Evolutionary conservation across 2,329 filamentous ascomycete species (phyloP).

Genomic region (Malbranchea cinnamomea): DNA sequence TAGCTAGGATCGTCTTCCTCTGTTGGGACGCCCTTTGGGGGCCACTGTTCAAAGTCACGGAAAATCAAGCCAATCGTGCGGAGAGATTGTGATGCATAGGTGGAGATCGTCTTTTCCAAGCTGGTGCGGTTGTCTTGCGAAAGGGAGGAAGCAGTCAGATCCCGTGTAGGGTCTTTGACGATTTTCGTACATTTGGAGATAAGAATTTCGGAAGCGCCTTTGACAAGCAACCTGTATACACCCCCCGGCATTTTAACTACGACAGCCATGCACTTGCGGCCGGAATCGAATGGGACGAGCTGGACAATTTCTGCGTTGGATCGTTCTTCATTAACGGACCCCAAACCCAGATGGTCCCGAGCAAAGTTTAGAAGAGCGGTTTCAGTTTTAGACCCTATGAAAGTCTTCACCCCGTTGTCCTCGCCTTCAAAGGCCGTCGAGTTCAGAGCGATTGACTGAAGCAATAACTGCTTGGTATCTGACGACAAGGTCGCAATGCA

Average conservation of each 20-base stretch:
- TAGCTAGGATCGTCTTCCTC: constrained; percentile 47
- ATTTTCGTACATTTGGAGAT: constrained; percentile 22
- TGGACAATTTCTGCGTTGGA: constrained; percentile 47
- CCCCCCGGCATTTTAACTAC: constrained; percentile 26
- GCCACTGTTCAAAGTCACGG: constrained; percentile 56
- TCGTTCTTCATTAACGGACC: constrained; percentile 48
- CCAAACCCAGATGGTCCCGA: constrained; percentile 50
- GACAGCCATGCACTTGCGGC: constrained; percentile 50
- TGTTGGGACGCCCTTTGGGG: constrained; percentile 40
- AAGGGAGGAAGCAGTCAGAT: constrained; percentile 14
- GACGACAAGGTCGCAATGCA: constrained; percentile 38
- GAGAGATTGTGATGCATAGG: constrained; percentile 43
- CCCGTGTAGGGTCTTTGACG: constrained; percentile 14
- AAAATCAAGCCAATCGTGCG: constrained; percentile 63
- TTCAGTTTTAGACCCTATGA: constrained; percentile 65
- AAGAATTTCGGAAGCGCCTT: constrained; percentile 35
- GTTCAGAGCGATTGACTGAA: constrained; percentile 52
- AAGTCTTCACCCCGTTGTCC: constrained; percentile 42
- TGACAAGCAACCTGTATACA: constrained; percentile 32
- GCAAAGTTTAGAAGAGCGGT: constrained; percentile 59
- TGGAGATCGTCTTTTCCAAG: constrained; percentile 22
- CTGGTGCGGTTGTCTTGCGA: constrained; percentile 15
- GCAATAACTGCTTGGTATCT: constrained; percentile 41
- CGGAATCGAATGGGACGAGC: constrained; percentile 61
- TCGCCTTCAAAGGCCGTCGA: constrained; percentile 56